These are phyloP conservation scores for Pichia nanzhaoensis DNA, from an alignment of 805 yeast species.

Conservation along the genomic window DNA sequence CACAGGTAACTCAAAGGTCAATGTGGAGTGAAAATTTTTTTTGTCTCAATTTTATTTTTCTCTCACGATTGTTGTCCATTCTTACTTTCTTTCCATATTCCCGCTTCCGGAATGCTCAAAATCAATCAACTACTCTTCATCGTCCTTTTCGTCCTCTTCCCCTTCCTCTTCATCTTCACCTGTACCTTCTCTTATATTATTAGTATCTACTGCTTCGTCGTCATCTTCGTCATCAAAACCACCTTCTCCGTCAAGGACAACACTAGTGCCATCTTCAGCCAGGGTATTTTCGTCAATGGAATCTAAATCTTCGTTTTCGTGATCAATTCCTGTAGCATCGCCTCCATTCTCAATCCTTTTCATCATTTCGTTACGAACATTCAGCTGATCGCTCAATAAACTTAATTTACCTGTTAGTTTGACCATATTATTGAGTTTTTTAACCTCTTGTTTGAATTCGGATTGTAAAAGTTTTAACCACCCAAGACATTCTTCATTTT, in stretches of 20 bases:
- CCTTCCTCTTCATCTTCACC: conserved; percentile 22
- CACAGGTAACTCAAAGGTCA: too few species aligned
- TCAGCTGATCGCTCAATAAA: conserved; percentile 68
- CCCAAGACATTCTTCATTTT: conserved; percentile 44
- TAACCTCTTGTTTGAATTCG: conserved; percentile 48
- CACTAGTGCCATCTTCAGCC: conserved; percentile 20
- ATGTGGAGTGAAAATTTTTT: too few species aligned
- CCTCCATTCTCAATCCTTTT: conserved; percentile 23
- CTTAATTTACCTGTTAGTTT: conserved; percentile 83
- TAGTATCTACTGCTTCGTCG: too few species aligned
- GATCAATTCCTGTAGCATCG: conserved; percentile 27
- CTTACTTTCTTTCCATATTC: too few species aligned
- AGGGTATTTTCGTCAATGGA: conserved; percentile 14
- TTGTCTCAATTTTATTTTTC: background rate
- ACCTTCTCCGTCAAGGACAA: conserved; percentile 29
- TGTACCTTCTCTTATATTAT: too few species aligned
- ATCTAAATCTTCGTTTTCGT: conserved; percentile 26
- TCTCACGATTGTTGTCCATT: too few species aligned
- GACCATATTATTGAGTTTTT: conserved; percentile 57
- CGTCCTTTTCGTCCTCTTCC: conserved; percentile 11
- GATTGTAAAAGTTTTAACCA: conserved; percentile 52
- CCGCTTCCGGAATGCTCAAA: background rate
- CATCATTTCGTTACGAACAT: conserved; percentile 51
- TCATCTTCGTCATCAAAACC: conserved; percentile 22
- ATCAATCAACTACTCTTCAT: background rate